These are phyloP conservation scores for Penicillium crystallinum DNA, from an alignment of 495 filamentous ascomycete genomes.

Conservation along the genomic window DNA sequence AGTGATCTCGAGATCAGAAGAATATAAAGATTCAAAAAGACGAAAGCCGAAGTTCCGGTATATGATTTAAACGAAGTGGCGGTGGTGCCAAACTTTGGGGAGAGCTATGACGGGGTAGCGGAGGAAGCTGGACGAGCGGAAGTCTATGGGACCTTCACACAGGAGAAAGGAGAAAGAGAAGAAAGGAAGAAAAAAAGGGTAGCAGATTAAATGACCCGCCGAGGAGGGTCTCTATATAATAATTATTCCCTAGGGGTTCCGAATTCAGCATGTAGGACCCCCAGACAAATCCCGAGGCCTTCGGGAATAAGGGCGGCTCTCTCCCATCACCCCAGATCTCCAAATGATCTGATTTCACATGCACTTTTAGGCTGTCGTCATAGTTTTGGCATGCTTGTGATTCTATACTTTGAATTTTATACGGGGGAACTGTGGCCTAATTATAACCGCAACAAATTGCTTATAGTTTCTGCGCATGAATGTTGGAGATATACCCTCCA, in stretches of 20 bases:
- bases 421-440: too few relatives aligned
- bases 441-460: too few relatives aligned
- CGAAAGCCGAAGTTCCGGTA: not conserved
- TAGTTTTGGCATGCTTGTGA: slow-evolving; percentile 11
- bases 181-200: not conserved
- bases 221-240: slow-evolving; percentile 11
- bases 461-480: too few relatives aligned
- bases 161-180: not conserved
- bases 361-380: slow-evolving; percentile 16
- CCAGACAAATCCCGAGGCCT: slow-evolving; percentile 26
- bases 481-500: too few relatives aligned
- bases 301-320: slow-evolving; percentile 27
- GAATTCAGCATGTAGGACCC: not conserved
- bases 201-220: not conserved
- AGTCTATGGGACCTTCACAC: slow-evolving; percentile 22
- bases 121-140: slow-evolving; percentile 45
- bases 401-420: too few relatives aligned
- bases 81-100: slow-evolving; percentile 28
- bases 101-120: slow-evolving; percentile 39
- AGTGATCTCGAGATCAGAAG: not conserved
- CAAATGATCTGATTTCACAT: slow-evolving; percentile 25
- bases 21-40: not conserved
- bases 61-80: slow-evolving; percentile 23
- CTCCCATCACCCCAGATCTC: slow-evolving; percentile 9
- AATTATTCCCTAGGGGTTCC: slow-evolving; percentile 2